Conservation (phyloP, 257 asterid species). For the Solanum peruvianum region DNA sequence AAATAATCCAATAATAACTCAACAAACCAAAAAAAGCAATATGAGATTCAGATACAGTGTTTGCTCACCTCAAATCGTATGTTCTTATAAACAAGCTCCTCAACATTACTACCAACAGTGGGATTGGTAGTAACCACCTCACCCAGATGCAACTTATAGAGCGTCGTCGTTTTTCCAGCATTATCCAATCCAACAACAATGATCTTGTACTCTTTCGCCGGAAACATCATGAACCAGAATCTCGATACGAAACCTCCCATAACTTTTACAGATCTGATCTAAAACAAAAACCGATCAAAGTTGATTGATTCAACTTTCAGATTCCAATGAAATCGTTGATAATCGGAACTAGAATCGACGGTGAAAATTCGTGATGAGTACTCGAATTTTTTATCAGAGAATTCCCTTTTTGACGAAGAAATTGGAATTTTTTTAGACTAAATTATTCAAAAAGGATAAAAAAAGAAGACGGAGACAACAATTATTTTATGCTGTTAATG, state of each 20-base stretch:
- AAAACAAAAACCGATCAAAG: neutral
- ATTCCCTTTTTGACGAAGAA: neutral
- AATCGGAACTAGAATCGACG: neutral
- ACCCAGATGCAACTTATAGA: constrained; percentile 80
- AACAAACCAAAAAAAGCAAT: neutral
- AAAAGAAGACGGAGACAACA: neutral
- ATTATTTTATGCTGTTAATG: neutral
- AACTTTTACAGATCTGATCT: neutral
- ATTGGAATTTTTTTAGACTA: neutral
- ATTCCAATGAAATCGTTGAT: neutral
- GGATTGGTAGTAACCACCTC: constrained; percentile 97
- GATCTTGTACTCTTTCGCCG: constrained; percentile 97
- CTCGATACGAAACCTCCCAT: constrained; percentile 76
- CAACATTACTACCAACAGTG: constrained; percentile 97
- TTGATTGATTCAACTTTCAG: neutral
- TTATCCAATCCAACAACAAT: constrained; percentile 94
- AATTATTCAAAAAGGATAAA: neutral
- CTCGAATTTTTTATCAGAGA: neutral
- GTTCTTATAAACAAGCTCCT: constrained; percentile 89
- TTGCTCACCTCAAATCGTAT: constrained; percentile 80
- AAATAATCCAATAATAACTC: neutral
- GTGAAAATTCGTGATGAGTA: neutral
- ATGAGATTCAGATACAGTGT: neutral
- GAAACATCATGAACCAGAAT: constrained; percentile 93
- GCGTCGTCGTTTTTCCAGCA: constrained; percentile 99